Percentiles rank a stretch among this genome's conserved stretches.
These are phyloP conservation scores for Trametes punicea DNA, from an alignment of 768 basidiomycete genomes.

Conservation along the genomic window DNA sequence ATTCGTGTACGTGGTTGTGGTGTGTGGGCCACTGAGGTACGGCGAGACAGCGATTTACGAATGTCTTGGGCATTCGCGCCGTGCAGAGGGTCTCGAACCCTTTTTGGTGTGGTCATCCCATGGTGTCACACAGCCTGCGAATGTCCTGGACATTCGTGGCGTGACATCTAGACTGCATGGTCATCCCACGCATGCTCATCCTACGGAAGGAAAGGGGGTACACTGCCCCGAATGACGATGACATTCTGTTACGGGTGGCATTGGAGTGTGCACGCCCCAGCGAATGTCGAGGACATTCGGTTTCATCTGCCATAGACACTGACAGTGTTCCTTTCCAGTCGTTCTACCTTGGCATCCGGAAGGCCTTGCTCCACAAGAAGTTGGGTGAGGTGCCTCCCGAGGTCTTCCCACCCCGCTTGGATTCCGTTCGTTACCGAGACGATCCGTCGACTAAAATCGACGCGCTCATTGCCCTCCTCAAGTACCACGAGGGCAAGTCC, in stretches of 20 bases:
- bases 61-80: too few relatives aligned
- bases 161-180: not conserved
- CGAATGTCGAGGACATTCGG: not conserved
- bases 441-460: not conserved
- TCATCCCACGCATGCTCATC: too few relatives aligned
- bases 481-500: not conserved
- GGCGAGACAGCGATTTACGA: too few relatives aligned
- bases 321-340: too few relatives aligned
- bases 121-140: too few relatives aligned
- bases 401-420: not conserved
- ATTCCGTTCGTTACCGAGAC: not conserved
- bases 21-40: too few relatives aligned
- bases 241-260: not conserved
- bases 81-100: too few relatives aligned
- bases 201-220: too few relatives aligned
- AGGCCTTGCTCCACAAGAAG: not conserved
- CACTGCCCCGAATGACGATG: not conserved
- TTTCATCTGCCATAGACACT: too few relatives aligned
- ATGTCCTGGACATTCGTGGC: not conserved
- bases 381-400: not conserved
- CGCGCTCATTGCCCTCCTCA: not conserved
- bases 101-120: too few relatives aligned
- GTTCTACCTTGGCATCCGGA: not conserved
- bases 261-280: too few relatives aligned
- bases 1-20: too few relatives aligned